Base-by-base conservation (phyloP, 352 stramenopile species). In the Globisporangium canariense region DNA sequence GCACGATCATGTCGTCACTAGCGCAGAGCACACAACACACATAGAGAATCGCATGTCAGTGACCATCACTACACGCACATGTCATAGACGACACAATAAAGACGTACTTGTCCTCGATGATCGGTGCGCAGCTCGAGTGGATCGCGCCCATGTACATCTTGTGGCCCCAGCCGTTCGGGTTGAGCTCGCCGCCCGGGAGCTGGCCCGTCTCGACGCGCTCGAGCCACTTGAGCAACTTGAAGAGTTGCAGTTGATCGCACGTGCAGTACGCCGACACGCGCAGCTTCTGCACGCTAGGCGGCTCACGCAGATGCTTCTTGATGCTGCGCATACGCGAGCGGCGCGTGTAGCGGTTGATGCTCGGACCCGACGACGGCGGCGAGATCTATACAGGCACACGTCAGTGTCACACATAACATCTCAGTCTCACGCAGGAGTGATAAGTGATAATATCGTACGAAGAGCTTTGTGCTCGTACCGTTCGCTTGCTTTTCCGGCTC, bases 71-170 rank as follows among this genome's bases (percentile, higher is more conserved):
- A 36, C 36, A 47, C 30, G 4, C 10, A 18, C 20, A 49, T 49
- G 4, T 49, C 43, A 49, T 11, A 22, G 43, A 22, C 7, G 5
- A 49, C 43, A 49, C 51, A 41, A 36, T 4, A 32, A 25, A 65
- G 25, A 28, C 73, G 60, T 55, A 90, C 77, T 65, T 67, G 46
- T 77, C 72, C 57, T 88, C 75, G 11, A 58, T 54, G 8, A 68
- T 54, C 41, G 86, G 81, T 5, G 74, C 78, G 46, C 79, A 93
- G 18, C 72, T 86, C 59, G 83, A 90, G 66, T 94, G 86, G 59
- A 94, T 91, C 40, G 79, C 86, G 34, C 86, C 86, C 83, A 94
- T 91, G 74, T 93, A 91, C 84, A 94, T 93, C 63, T 93, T 90
- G 75, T 91, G 80, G 47, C 53, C 78, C 86, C 86, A 94, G 18